phyloP scores from a whole-genome alignment of 2,329 filamentous ascomycete genomes.

The Helotiales sp. region DNA sequence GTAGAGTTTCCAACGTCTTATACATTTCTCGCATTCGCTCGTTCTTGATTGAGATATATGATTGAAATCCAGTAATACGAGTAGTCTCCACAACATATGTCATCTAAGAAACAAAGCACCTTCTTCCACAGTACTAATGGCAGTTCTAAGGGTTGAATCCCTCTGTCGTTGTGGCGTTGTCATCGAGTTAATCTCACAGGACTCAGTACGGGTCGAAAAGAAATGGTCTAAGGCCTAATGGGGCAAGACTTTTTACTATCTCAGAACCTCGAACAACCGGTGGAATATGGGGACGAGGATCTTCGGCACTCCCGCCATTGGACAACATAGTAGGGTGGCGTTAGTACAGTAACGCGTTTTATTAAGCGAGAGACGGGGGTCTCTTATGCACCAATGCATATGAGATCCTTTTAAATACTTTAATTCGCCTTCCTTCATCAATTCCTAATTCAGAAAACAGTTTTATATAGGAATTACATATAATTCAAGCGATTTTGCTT shows the following conservation, averaged over 20 bases:
- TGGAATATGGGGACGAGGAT: not conserved
- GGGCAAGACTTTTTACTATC: not conserved
- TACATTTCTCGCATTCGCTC: not conserved
- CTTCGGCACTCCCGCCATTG: too few species aligned
- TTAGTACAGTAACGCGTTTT: too few species aligned
- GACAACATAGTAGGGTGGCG: too few species aligned
- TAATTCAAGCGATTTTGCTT: not conserved
- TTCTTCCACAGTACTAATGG: not conserved
- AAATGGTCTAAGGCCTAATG: not conserved
- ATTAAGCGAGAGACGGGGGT: too few species aligned
- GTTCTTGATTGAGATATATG: not conserved
- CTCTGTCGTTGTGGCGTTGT: too few species aligned
- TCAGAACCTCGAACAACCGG: not conserved
- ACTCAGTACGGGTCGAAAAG: not conserved
- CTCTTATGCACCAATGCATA: too few species aligned
- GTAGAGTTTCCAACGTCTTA: conserved; percentile 4
- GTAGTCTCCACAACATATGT: conserved; percentile 1
- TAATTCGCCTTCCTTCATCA: not conserved
- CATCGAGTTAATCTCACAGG: not conserved
- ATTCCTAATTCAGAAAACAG: not conserved
- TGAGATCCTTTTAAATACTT: too few species aligned
- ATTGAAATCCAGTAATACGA: not conserved
- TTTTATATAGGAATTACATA: not conserved
- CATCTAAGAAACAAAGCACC: not conserved
- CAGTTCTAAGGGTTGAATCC: not conserved